Evolutionary conservation across 768 basidiomycete genomes (phyloP).

Genomic region (Suillus brevipes): DNA sequence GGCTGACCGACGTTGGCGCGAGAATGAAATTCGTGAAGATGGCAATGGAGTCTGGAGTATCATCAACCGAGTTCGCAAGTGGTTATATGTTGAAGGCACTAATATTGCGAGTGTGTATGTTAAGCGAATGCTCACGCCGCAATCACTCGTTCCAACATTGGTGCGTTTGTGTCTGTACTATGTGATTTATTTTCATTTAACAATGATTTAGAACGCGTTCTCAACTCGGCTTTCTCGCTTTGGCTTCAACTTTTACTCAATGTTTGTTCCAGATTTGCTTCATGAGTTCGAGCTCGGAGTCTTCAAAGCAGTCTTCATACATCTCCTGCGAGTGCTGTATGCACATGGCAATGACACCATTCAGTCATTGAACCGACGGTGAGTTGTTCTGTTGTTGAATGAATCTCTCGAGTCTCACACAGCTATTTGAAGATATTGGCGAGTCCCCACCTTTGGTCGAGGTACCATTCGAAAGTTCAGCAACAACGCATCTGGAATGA

Average conservation of each 20-base stretch:
- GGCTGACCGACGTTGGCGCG: too few species aligned
- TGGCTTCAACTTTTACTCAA: slow-evolving; percentile 27
- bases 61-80: too few species aligned
- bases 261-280: slow-evolving; percentile 37
- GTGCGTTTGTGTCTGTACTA: background rate
- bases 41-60: too few species aligned
- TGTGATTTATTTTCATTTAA: too few species aligned
- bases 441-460: slow-evolving; percentile 33
- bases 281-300: slow-evolving; percentile 41
- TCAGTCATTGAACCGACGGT: background rate
- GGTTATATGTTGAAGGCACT: too few species aligned
- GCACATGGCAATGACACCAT: background rate
- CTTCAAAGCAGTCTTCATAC: slow-evolving; percentile 37
- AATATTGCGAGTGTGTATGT: too few species aligned
- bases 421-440: slow-evolving; percentile 33
- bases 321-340: slow-evolving; percentile 37
- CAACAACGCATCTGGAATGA: slow-evolving; percentile 34
- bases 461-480: slow-evolving; percentile 30
- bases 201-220: slow-evolving; percentile 36
- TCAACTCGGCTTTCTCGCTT: slow-evolving; percentile 17
- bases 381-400: background rate
- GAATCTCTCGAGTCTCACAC: too few species aligned
- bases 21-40: too few species aligned
- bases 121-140: too few species aligned
- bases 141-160: background rate